Evolutionary conservation across 2,329 filamentous ascomycete species (phyloP).

Genomic region (Shiraia sp.): DNA sequence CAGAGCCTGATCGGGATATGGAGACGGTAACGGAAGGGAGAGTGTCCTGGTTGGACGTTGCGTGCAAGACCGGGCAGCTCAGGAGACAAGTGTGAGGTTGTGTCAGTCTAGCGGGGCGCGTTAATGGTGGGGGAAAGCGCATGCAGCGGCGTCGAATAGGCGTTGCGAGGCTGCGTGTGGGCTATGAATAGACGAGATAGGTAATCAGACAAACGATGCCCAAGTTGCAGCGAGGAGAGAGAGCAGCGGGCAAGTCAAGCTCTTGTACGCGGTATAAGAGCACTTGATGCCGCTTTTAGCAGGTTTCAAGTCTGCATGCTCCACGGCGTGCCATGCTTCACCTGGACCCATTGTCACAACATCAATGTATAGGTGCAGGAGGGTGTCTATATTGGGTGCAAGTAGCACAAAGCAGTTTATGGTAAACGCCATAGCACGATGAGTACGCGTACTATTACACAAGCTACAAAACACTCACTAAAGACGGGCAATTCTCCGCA

Average conservation of each 20-base stretch:
- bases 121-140: slow-evolving; percentile 21
- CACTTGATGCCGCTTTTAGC: slow-evolving; percentile 18
- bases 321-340: slow-evolving; percentile 24
- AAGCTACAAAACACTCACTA: slow-evolving; percentile 4
- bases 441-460: too few species aligned
- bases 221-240: neutral
- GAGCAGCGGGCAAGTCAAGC: neutral
- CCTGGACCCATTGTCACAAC: slow-evolving; percentile 18
- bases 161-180: slow-evolving; percentile 21
- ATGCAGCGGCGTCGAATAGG: slow-evolving; percentile 24
- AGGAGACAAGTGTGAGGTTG: slow-evolving; percentile 25
- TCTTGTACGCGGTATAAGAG: neutral
- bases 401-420: too few species aligned
- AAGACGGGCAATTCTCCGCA: too few species aligned
- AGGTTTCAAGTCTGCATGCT: slow-evolving; percentile 23
- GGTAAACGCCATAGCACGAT: too few species aligned
- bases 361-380: slow-evolving; percentile 11
- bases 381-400: too few species aligned
- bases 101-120: slow-evolving; percentile 31
- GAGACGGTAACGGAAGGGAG: slow-evolving; percentile 10
- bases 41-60: slow-evolving; percentile 21
- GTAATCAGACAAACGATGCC: too few species aligned
- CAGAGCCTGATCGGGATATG: slow-evolving; percentile 27
- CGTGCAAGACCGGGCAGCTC: slow-evolving; percentile 14
- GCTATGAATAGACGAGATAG: slow-evolving; percentile 3